Evolutionary conservation across 306 rosid genomes (phyloP), one percentile per base, ranked within the genome.

Genomic region (Quercus glauca): DNA sequence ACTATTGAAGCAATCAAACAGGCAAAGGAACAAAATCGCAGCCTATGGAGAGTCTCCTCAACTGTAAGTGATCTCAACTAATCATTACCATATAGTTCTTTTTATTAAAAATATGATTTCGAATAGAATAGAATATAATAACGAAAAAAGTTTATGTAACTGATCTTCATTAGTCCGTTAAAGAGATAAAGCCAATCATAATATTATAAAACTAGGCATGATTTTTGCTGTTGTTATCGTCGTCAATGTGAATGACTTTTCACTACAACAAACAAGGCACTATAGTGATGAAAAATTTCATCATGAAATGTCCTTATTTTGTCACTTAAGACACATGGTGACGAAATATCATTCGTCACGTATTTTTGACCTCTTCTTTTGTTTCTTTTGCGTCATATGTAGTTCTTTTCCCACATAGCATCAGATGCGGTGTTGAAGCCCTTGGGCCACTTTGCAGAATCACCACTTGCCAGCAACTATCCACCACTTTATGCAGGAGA

Each of bases 1-100:
- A 95, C 99, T 43, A 69, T 41, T 26, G 96, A 88, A 51, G 96
- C 98, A 33, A 87, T 92, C 79, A 89, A 55, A 74, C 78, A 58
- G 73, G 99, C 97, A 18, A 61, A 74, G 55, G 94, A 89, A 71
- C 91, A 91, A 85, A 85, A 86, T 11, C 89, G 91, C 76, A 86
- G 97, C 88, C 86, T 89, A 20, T 93, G 99, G 99, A 89, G 97
- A 84, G 95, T 95, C 68, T 95, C 98, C 71, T 95, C 99, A n/a
- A 95, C 98, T 21, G 99, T 95, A 71, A 87, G 98, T 89, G 73
- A 73, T 65, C 29, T 71, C 71, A 64, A 21, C 51, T 59, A 20
- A 14, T 55, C 15, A 61, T 58, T 74, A 55, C 35, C 17, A 6
- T 25, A n/a, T 53, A 5, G 35, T 15, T 63, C 17, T 45, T 37